A percentile compares a stretch with the other conserved stretches of the same genome.
Evolutionary conservation across 1,284 basidiomycete species (phyloP).

Genomic region (Cutaneotrichosporon sp.): DNA sequence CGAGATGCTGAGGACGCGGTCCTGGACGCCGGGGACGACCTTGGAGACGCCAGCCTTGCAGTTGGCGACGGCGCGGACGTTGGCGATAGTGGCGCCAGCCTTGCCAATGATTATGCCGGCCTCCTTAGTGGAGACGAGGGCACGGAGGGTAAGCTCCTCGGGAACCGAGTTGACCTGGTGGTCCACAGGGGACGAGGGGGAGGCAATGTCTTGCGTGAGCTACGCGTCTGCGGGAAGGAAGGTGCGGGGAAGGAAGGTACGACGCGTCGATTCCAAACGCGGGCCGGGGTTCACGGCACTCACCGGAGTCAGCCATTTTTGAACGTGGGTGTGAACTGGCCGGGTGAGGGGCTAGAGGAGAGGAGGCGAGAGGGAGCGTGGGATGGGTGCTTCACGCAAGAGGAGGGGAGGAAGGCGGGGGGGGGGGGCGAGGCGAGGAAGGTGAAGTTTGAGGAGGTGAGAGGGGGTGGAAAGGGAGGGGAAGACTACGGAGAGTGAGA

Average conservation of each 20-base stretch:
- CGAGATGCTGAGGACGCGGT: constrained; percentile 91
- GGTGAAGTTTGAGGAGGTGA: constrained; percentile 10
- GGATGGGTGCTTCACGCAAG: constrained; percentile 17
- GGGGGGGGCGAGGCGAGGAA: neutral
- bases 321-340: constrained; percentile 17
- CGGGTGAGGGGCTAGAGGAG: constrained; percentile 15
- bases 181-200: constrained; percentile 38
- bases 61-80: constrained; percentile 88
- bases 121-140: constrained; percentile 93
- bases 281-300: neutral
- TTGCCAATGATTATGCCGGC: constrained; percentile 95
- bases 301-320: constrained; percentile 21
- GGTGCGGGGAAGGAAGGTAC: constrained; percentile 3
- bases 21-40: constrained; percentile 94
- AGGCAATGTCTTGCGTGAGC: constrained; percentile 26
- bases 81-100: constrained; percentile 94
- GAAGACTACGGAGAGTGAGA: constrained; percentile 24
- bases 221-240: neutral
- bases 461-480: constrained; percentile 15
- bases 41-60: constrained; percentile 99
- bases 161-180: constrained; percentile 16
- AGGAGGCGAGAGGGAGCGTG: constrained; percentile 14
- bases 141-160: constrained; percentile 76
- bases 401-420: constrained; percentile 17
- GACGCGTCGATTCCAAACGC: constrained; percentile 1